phyloP scores from a whole-genome alignment of 2,329 filamentous ascomycete species.

The Claviceps cyperi region DNA sequence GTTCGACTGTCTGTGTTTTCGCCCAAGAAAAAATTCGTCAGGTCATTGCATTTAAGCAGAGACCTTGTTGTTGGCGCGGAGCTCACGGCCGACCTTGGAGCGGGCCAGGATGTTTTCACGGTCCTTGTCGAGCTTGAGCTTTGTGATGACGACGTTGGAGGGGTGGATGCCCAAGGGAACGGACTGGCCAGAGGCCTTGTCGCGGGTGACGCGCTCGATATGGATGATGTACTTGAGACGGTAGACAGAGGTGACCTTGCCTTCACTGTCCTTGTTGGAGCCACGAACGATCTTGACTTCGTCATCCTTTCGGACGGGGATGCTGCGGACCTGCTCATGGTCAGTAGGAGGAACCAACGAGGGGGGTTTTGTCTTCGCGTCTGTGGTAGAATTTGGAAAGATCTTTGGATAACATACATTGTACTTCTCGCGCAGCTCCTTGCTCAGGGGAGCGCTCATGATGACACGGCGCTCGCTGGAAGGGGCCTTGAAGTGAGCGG shows the following conservation, averaged over 20 bases:
- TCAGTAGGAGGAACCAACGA: neutral
- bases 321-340: constrained; percentile 61
- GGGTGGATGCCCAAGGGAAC: constrained; percentile 90
- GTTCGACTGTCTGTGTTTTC: neutral
- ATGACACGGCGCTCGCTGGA: constrained; percentile 89
- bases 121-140: constrained; percentile 97
- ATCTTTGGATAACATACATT: constrained; percentile 49
- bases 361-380: neutral
- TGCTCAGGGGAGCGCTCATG: constrained; percentile 91
- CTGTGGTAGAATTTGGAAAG: neutral
- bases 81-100: constrained; percentile 68
- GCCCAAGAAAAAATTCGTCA: neutral
- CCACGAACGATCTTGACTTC: constrained; percentile 88
- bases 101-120: constrained; percentile 78
- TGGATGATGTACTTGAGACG: constrained; percentile 96
- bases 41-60: constrained; percentile 29
- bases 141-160: constrained; percentile 95
- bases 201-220: constrained; percentile 89
- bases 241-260: constrained; percentile 96
- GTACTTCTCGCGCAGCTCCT: constrained; percentile 98
- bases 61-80: constrained; percentile 56
- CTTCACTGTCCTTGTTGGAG: constrained; percentile 92
- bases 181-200: constrained; percentile 94
- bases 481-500: constrained; percentile 92
- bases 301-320: constrained; percentile 96